Evolutionary conservation across 1,139 yeast species (phyloP).

Genomic region (Saccharomyces hybrid): DNA sequence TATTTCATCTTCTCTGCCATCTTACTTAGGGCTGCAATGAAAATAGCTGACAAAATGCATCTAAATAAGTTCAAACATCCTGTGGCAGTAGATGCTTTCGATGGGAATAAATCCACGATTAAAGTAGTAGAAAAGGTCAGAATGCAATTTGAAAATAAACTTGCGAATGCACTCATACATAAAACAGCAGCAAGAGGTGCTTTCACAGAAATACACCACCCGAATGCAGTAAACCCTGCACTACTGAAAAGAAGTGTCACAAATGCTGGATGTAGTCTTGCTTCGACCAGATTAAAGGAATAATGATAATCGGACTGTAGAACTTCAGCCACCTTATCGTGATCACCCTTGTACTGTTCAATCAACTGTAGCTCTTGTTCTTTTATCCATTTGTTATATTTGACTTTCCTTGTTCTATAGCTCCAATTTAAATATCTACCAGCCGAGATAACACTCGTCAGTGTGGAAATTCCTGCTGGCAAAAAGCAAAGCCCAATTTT

Average conservation of each 20-base stretch:
- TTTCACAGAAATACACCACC: conserved; percentile 56
- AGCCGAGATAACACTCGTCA: conserved; percentile 41
- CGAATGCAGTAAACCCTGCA: conserved; percentile 46
- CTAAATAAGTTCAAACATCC: too few relatives aligned
- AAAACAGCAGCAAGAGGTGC: conserved; percentile 49
- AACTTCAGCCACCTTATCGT: conserved; percentile 16
- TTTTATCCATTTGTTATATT: conserved; percentile 20
- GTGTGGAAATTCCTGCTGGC: conserved; percentile 51
- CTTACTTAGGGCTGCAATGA: too few relatives aligned
- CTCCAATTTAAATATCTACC: conserved; percentile 43
- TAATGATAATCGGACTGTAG: conserved; percentile 16
- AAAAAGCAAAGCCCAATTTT: conserved; percentile 58
- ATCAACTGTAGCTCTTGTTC: conserved; percentile 21
- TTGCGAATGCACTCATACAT: conserved; percentile 45
- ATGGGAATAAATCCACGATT: too few relatives aligned
- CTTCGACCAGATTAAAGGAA: conserved; percentile 39
- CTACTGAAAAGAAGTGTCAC: conserved; percentile 25
- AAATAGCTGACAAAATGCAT: too few relatives aligned
- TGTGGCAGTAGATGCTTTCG: too few relatives aligned
- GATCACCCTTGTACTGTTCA: conserved; percentile 19
- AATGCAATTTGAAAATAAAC: conserved; percentile 23
- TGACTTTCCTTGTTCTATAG: conserved; percentile 30
- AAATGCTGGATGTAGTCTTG: conserved; percentile 34
- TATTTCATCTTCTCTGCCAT: too few relatives aligned
- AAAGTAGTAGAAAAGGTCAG: too few relatives aligned